Percentiles rank a stretch among this genome's conserved stretches.
Evolutionary conservation across 2,329 filamentous ascomycete species (phyloP).

Genomic region (Drechslerella coelobrocha): DNA sequence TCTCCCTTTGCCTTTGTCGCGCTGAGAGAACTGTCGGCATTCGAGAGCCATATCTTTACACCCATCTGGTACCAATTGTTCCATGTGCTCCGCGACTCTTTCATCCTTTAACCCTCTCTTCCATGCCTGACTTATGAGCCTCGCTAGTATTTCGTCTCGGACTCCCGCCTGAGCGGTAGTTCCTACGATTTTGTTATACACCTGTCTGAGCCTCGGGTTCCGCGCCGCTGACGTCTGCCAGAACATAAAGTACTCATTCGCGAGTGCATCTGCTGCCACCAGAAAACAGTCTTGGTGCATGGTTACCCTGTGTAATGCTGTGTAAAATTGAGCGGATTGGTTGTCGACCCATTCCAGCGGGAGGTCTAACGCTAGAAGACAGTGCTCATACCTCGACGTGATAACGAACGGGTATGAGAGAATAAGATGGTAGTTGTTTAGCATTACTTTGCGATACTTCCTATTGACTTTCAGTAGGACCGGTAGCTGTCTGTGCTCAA

Average conservation of each 20-base stretch:
- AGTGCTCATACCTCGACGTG: constrained; percentile 24
- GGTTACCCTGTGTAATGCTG: constrained; percentile 9
- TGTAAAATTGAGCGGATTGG: constrained; percentile 11
- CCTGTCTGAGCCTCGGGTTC: constrained; percentile 4
- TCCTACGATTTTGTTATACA: background rate
- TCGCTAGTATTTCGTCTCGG: constrained; percentile 6
- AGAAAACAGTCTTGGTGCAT: constrained; percentile 32
- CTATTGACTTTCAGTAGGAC: constrained; percentile 6
- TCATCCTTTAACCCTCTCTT: background rate
- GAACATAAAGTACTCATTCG: constrained; percentile 11
- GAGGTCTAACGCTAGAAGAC: constrained; percentile 5
- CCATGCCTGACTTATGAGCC: constrained; percentile 14
- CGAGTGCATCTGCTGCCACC: constrained; percentile 3
- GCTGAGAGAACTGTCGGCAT: background rate
- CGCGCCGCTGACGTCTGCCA: constrained; percentile 4
- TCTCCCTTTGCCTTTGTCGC: background rate
- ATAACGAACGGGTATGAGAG: constrained; percentile 22
- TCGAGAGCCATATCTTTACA: constrained; percentile 6
- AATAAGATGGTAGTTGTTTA: constrained; percentile 35
- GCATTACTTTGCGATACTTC: background rate
- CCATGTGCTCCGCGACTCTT: background rate
- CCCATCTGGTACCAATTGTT: background rate
- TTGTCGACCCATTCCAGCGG: constrained; percentile 6
- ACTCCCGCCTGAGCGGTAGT: background rate
- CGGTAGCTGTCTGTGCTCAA: constrained; percentile 8